phyloP scores from a whole-genome alignment of 371 early-diverging fungal species.

The Mortierella sp. region DNA sequence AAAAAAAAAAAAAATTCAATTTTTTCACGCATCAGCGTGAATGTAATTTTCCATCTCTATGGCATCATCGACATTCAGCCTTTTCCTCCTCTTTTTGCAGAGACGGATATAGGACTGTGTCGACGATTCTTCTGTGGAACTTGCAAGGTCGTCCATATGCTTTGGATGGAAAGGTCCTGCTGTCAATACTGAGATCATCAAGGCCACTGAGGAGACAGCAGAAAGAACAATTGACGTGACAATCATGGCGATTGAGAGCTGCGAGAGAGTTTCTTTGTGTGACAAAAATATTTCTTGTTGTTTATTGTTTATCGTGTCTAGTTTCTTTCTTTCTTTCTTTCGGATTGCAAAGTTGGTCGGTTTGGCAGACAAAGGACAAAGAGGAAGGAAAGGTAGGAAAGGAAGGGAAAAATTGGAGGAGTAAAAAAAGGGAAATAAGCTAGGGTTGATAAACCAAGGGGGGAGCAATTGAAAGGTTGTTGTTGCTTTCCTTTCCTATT shows the following conservation, averaged over 20 bases:
- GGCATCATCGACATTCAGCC: conserved; percentile 20
- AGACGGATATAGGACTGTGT: conserved; percentile 5
- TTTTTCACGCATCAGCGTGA: neutral
- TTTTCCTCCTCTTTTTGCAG: neutral
- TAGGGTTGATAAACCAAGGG: too few species aligned
- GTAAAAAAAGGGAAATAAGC: neutral
- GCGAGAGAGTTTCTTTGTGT: too few species aligned
- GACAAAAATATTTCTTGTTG: too few species aligned
- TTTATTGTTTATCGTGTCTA: too few species aligned
- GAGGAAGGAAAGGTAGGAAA: neutral
- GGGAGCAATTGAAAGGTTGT: too few species aligned
- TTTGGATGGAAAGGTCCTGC: conserved; percentile 15
- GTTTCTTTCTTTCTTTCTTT: too few species aligned
- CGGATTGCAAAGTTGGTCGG: too few species aligned
- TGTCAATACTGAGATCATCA: conserved; percentile 21
- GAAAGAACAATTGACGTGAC: conserved; percentile 34
- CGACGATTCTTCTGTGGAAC: neutral
- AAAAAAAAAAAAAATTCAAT: too few species aligned
- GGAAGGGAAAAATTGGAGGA: neutral
- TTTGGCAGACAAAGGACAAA: too few species aligned
- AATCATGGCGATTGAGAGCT: conserved; percentile 12
- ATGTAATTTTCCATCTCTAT: conserved; percentile 23
- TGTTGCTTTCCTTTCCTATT: too few species aligned
- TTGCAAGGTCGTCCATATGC: conserved; percentile 10
- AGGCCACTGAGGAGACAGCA: conserved; percentile 25